Base-by-base conservation (phyloP, 768 basidiomycete species). In the Pleurotus citrinopileatus region DNA sequence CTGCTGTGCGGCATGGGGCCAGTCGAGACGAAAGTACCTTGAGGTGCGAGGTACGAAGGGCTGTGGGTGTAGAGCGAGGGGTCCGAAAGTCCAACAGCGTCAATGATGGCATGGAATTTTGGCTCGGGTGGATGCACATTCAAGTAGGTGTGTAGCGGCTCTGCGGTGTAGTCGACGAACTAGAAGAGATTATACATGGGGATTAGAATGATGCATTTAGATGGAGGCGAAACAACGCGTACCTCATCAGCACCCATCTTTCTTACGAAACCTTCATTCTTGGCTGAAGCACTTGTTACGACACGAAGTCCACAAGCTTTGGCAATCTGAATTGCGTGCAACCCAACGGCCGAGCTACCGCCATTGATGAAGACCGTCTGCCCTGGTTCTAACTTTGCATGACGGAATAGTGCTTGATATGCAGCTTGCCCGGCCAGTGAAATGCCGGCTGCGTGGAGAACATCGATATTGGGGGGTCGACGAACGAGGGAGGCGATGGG, bases 331-430 rank as follows among this genome's bases (percentile, higher is more conserved):
- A 85, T 80, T 2, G 81, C 83, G 50, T 72, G 71, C 28, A 68
- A 63, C 4, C 84, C 84, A 0, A 84, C 81, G 4, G 76, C 65
- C 1, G 78, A 76, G 26, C 76, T 78, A 0, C 82, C 84, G 0
- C 84, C 84, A 52, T 83, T 79, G 62, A 86, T 68, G 63, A 86
- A 75, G 5, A 86, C 68, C 3, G 69, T 65, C 56, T 78, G 76
- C 7, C 74, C 77, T 12, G 61, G 52, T 55, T 81, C 72, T 8
- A 82, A 61, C 26, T 70, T 63, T 0, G 67, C 64, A 0, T 67
- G 56, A 19, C 76, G 64, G 13, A 85, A 53, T 27, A 59, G 69
- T 1, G 67, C 73, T 37, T 77, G 71, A 46, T 76, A 70, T 0
- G 81, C 80, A 0, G 84, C 84, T 17, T 73, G 58, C 1, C 70